Percentiles rank a stretch among this genome's conserved stretches.
Evolutionary conservation across 2,329 filamentous ascomycete genomes (phyloP).

Genomic region (Penicillium brasilianum): DNA sequence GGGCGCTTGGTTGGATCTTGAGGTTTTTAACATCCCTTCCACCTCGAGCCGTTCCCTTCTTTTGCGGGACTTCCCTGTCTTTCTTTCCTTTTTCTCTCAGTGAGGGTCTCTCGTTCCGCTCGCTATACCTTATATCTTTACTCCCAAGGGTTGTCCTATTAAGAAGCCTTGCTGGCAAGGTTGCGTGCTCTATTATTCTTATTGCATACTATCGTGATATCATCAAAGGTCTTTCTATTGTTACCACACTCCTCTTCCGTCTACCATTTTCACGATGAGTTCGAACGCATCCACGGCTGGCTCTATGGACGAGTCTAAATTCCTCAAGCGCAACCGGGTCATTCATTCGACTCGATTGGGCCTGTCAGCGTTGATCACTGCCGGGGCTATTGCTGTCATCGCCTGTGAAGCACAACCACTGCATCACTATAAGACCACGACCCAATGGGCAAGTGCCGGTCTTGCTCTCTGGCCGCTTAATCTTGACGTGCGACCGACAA

Average conservation of each 20-base stretch:
- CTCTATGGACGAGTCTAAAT: constrained; percentile 43
- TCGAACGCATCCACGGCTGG: constrained; percentile 35
- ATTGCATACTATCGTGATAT: constrained; percentile 8
- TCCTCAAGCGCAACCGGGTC: constrained; percentile 39
- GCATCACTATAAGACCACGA: constrained; percentile 46
- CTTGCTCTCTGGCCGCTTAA: constrained; percentile 51
- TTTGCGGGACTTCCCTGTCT: constrained; percentile 15
- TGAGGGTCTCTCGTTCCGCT: constrained; percentile 15
- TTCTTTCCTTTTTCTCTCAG: constrained; percentile 19
- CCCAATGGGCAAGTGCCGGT: constrained; percentile 38
- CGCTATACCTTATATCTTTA: neutral
- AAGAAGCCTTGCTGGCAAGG: constrained; percentile 28
- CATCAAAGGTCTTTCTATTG: constrained; percentile 8
- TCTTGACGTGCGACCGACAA: constrained; percentile 47
- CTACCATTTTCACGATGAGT: constrained; percentile 31
- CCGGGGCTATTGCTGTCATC: constrained; percentile 38
- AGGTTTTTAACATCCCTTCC: constrained; percentile 6
- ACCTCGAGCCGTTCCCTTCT: constrained; percentile 18
- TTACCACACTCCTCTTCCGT: neutral
- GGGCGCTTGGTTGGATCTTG: neutral
- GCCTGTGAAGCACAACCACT: constrained; percentile 47
- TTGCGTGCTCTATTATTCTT: constrained; percentile 10
- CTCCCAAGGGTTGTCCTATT: neutral
- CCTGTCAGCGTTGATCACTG: constrained; percentile 41
- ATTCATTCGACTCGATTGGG: constrained; percentile 43